Conservation (phyloP, 225 moss, liverwort and hornwort genomes). For the Polytrichum commune region DNA sequence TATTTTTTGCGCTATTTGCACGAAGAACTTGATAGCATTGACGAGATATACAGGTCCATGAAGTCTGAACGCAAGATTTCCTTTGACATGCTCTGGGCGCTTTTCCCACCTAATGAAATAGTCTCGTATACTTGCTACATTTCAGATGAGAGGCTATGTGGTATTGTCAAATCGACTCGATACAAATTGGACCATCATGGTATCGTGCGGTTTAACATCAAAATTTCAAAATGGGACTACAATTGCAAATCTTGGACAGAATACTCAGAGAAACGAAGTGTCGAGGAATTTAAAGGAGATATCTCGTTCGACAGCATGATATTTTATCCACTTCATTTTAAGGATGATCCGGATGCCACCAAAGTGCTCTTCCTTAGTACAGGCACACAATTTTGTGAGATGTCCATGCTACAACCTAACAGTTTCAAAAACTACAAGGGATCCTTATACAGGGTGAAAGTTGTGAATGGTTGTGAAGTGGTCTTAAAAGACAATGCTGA, state of each 20-base stretch:
- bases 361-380: no score
- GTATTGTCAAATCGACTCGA: no score
- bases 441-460: accelerated
- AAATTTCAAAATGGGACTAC: constrained; percentile 8
- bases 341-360: no score
- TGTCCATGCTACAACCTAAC: constrained; percentile 10
- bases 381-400: constrained; percentile 4
- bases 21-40: constrained; percentile 12
- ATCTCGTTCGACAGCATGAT: neutral
- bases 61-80: neutral
- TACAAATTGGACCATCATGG: no score
- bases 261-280: neutral
- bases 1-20: constrained; percentile 6
- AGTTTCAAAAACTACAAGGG: constrained; percentile 22
- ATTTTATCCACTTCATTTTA: neutral
- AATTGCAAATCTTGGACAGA: constrained; percentile 2
- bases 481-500: constrained; percentile 18
- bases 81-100: constrained; percentile 20
- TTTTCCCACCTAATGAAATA: constrained; percentile 5
- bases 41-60: neutral
- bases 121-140: neutral
- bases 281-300: neutral
- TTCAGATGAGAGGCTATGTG: neutral
- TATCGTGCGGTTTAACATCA: neutral
- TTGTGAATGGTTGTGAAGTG: accelerated